phyloP scores from a whole-genome alignment of 768 basidiomycete genomes.

The Mrakia frigida region DNA sequence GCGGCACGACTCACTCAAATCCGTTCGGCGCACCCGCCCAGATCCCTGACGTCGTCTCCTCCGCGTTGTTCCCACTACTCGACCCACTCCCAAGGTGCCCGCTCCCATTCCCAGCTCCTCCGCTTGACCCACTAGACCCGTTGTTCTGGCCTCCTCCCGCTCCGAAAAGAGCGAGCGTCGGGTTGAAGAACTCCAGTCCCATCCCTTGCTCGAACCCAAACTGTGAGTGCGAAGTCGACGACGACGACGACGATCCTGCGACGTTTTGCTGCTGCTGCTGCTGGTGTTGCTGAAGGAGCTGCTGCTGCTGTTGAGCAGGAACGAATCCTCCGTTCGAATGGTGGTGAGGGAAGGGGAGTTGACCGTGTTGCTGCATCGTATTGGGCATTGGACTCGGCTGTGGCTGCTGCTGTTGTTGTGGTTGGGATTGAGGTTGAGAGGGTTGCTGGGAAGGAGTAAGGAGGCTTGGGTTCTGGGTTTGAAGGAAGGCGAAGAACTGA shows the following conservation, averaged over 20 bases:
- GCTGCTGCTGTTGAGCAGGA: not conserved
- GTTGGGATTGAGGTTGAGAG: not conserved
- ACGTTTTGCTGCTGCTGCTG: conserved; percentile 6
- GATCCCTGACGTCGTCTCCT: not conserved
- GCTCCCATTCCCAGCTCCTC: not conserved
- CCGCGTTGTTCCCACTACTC: not conserved
- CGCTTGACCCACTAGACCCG: not conserved
- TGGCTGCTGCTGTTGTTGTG: not conserved
- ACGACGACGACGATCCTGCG: not conserved
- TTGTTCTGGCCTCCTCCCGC: not conserved
- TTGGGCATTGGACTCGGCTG: not conserved
- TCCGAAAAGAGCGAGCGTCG: not conserved
- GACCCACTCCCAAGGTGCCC: not conserved
- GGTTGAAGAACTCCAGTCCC: conserved; percentile 6
- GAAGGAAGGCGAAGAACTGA: conserved; percentile 20
- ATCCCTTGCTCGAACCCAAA: not conserved
- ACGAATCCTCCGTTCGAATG: not conserved
- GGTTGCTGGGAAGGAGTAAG: not conserved
- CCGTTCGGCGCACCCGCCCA: conserved; percentile 8
- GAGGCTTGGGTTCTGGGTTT: not conserved
- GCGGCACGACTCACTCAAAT: conserved; percentile 22
- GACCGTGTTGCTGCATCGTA: not conserved
- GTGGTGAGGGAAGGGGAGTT: not conserved
- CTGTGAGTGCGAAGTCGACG: too few relatives aligned
- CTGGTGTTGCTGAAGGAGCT: not conserved